Base-by-base conservation (phyloP, 805 yeast species). In the Metschnikowia gruessii region DNA sequence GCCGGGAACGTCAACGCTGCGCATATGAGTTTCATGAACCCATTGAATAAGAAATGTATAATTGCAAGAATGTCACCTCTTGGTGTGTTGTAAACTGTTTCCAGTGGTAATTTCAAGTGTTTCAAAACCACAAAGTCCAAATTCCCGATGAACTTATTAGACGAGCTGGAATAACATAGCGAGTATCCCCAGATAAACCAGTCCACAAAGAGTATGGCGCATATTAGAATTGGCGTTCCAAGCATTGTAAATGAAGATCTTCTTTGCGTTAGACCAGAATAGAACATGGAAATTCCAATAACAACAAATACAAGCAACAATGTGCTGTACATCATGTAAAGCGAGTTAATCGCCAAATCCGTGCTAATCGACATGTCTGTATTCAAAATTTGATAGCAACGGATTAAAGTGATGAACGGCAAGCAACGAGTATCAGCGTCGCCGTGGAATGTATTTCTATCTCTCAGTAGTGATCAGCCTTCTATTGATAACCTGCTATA, bases 181-280 rank as follows among this genome's bases (percentile, higher is more conserved):
- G 76, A 70, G 46, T 72, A 72, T 5, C 77, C 66, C 75, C 75
- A 70, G 8, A 72, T 69, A 53, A 59, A 72, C 76, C 76, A 72
- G 49, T 72, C 77, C 16, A 72, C 43, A 30, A 68, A 53, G 3
- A 70, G 52, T 1, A 69, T 46, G 1, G 74, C 70, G 1, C 54
- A 37, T 15, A 70, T 41, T 13, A 69, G 38, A 7, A 63, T 16
- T 6, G 76, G 74, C 11, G 69, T 45, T 2, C 73, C 65, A 21
- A 72, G 57, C 67, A 70, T 68, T 5, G 74, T 62, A 31, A 72
- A 56, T 10, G 75, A 63, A 2, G 75, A 69, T 40, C 75, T 54
- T 51, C 76, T 52, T 47, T 72, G 76, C 8, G 70, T 70, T 33
- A 72, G 57, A 4, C 77, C 77, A 2, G 74, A 69, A 51, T 72